Evolutionary conservation across 345 rosid genomes (phyloP).

Genomic region (Lepidium sativum): DNA sequence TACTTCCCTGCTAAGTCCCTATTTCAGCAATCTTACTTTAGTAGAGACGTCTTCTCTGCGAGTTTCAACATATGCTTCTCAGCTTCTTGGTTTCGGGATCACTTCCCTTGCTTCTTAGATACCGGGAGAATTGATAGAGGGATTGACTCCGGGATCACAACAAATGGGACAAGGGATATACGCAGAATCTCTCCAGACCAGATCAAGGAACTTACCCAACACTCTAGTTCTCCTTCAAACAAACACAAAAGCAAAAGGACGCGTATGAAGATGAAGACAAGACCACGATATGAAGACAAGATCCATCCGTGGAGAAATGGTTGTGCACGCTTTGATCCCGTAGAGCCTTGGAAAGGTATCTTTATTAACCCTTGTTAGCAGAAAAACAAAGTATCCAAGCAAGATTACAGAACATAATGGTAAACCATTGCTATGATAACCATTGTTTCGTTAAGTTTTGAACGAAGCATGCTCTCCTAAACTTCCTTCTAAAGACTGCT

Average conservation of each 20-base stretch:
- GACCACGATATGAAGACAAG: background rate
- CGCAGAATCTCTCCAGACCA: constrained; percentile 25
- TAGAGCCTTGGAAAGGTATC: too few species aligned
- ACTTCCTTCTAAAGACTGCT: constrained; percentile 42
- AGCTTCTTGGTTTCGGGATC: too few species aligned
- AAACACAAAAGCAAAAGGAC: background rate
- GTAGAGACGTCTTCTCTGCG: constrained; percentile 31
- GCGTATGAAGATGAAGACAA: background rate
- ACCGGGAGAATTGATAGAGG: constrained; percentile 32
- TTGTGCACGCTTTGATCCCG: too few species aligned
- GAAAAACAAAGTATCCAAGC: too few species aligned
- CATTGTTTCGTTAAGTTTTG: constrained; percentile 38
- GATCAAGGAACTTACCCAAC: constrained; percentile 21
- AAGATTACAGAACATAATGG: too few species aligned
- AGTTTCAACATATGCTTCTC: constrained; percentile 34
- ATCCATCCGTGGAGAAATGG: too few species aligned
- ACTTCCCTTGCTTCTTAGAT: too few species aligned
- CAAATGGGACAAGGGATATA: constrained; percentile 25
- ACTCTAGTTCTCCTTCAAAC: constrained; percentile 17
- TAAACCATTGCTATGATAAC: too few species aligned
- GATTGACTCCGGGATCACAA: constrained; percentile 21
- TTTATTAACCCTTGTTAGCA: too few species aligned
- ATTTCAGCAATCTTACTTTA: constrained; percentile 35
- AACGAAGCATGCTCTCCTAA: constrained; percentile 58
- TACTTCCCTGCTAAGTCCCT: constrained; percentile 27